Evolutionary conservation across 2,329 filamentous ascomycete genomes (phyloP), one percentile per base, ranked within the genome.

Genomic region (Ophiostoma ulmi): DNA sequence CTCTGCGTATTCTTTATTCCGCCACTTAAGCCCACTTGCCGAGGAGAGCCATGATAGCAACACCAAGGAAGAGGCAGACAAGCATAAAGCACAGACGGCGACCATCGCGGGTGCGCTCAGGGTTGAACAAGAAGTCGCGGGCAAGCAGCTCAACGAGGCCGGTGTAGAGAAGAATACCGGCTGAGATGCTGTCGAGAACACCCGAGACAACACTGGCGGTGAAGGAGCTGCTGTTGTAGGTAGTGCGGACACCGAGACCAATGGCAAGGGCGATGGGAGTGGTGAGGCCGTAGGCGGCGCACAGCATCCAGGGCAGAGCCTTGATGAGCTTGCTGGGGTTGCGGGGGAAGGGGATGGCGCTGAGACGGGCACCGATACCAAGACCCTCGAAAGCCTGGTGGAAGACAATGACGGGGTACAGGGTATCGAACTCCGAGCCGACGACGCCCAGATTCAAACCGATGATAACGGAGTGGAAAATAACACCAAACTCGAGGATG

Each of bases 341-440:
- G 0, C 87, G 85, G 3, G 74, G 74, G 71, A 75, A 75, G 58
- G 74, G 74, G 0, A 92, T 88, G 10, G 87, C 87, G 0, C 92
- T 92, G 5, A 97, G 86, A 70, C 94, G 90, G 2, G 93, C 90
- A 22, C 94, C 94, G 1, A 97, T 86, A 84, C 93, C 94, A 10
- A 97, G 88, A n/a, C 94, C 94, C 80, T 97, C 94, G 73, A 97
- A 97, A 22, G 92, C 92, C 79, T 97, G 94, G 79, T 97, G 94
- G 83, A 97, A 97, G 74, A 93, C 88, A 55, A 90, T 82, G 55
- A 90, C 88, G 72, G 89, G 83, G 76, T 89, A 88, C 13, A 90
- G 84, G 39, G 89, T 80, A 35, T 80, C 82, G 73, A 90, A 87
- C 70, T 90, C 82, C 13, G 72, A 69, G 22, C 85, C 81, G 7